These are phyloP conservation scores for Helianthus annuus DNA, from an alignment of 129 eudicot genomes.

Conservation along the genomic window HanXRQr2.0-SUNRISE NC_035443.2:16201169-16201668, in stretches of 20 bases:
- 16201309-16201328: background rate
- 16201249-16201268: no score
- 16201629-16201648: slow-evolving; percentile 35
- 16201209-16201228: background rate
- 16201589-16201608: slow-evolving; percentile 52
- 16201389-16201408: slow-evolving; percentile 66
- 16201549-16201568: slow-evolving; percentile 99
- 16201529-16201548: slow-evolving; percentile 38
- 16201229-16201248: background rate
- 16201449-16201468: slow-evolving; percentile 81
- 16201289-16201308: no score
- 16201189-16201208: background rate
- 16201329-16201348: no score
- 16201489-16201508: background rate
- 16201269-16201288: no score
- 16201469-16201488: background rate
- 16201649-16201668: slow-evolving; percentile 31
- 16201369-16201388: background rate
- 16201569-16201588: slow-evolving; percentile 78
- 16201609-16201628: slow-evolving; percentile 23
- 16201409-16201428: slow-evolving; percentile 86
- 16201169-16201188: background rate
- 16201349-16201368: no score
- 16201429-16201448: slow-evolving; percentile 88
- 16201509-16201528: background rate